Evolutionary conservation across 2,329 filamentous ascomycete genomes (phyloP).

Genomic region (Calonectria fujianensis): DNA sequence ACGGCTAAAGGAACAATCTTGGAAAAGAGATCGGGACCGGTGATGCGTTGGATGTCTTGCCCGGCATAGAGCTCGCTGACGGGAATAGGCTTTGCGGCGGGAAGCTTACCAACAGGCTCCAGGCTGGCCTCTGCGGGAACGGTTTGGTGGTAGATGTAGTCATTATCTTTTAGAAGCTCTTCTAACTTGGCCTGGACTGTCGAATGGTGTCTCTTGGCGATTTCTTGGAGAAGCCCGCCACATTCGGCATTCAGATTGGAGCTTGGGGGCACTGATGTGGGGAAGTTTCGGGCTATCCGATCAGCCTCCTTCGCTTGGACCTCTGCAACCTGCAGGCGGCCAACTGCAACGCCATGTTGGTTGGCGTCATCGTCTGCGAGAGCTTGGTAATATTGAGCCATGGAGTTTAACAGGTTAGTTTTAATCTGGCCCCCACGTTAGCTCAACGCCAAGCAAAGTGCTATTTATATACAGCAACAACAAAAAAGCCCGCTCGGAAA

Average conservation of each 20-base stretch:
- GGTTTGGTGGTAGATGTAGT: slow-evolving; percentile 97
- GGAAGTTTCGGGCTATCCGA: slow-evolving; percentile 85
- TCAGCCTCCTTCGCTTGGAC: slow-evolving; percentile 85
- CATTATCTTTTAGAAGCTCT: slow-evolving; percentile 91
- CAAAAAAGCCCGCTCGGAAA: not conserved
- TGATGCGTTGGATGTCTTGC: slow-evolving; percentile 97
- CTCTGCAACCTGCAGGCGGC: slow-evolving; percentile 88
- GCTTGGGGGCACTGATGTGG: slow-evolving; percentile 83
- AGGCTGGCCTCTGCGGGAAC: slow-evolving; percentile 91
- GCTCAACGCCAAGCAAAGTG: slow-evolving; percentile 24
- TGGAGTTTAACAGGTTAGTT: slow-evolving; percentile 85
- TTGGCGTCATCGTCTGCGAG: slow-evolving; percentile 92
- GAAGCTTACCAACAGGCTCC: slow-evolving; percentile 88
- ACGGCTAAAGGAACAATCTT: slow-evolving; percentile 97
- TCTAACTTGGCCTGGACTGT: slow-evolving; percentile 87
- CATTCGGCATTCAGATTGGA: slow-evolving; percentile 91
- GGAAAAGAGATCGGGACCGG: slow-evolving; percentile 96
- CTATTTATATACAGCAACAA: slow-evolving; percentile 5
- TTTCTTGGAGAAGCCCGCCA: slow-evolving; percentile 82
- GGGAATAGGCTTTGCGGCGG: slow-evolving; percentile 96
- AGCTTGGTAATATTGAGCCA: slow-evolving; percentile 96
- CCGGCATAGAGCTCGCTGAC: slow-evolving; percentile 97
- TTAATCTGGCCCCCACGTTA: slow-evolving; percentile 75
- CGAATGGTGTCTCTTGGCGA: slow-evolving; percentile 87
- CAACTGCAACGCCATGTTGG: slow-evolving; percentile 89